Evolutionary conservation across 495 filamentous ascomycete genomes (phyloP).

Genomic region (Penicillium psychrofluorescens): DNA sequence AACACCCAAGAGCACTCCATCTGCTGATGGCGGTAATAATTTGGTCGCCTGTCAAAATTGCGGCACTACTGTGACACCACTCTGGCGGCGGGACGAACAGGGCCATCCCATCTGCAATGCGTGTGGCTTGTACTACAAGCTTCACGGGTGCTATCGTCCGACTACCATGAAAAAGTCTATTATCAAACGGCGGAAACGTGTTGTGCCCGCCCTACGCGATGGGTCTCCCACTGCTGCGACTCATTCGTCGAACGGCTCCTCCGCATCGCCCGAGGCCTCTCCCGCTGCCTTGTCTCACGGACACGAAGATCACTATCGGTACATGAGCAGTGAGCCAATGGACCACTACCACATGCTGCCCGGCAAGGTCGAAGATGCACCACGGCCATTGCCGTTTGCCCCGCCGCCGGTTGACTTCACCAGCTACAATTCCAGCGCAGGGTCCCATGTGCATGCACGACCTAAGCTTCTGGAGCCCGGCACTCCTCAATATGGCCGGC

Average conservation of each 20-base stretch:
- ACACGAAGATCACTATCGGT: constrained; percentile 51
- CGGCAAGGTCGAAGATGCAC: constrained; percentile 16
- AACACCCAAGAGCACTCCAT: constrained; percentile 11
- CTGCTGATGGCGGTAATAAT: constrained; percentile 54
- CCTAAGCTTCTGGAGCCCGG: constrained; percentile 27
- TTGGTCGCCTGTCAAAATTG: constrained; percentile 96
- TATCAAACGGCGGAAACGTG: constrained; percentile 93
- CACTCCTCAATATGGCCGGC: constrained; percentile 30
- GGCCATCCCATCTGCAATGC: constrained; percentile 99
- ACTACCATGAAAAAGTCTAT: constrained; percentile 95
- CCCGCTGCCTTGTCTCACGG: constrained; percentile 45
- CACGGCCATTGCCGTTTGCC: constrained; percentile 25
- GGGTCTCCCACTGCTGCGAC: constrained; percentile 35
- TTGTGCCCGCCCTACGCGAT: constrained; percentile 73
- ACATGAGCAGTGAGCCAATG: constrained; percentile 31
- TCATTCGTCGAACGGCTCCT: constrained; percentile 40
- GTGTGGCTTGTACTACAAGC: constrained; percentile 95
- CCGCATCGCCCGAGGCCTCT: constrained; percentile 36
- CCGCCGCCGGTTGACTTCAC: constrained; percentile 49
- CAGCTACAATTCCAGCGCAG: constrained; percentile 30
- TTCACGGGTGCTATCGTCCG: constrained; percentile 87
- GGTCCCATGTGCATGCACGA: constrained; percentile 33
- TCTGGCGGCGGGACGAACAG: constrained; percentile 91
- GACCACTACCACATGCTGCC: constrained; percentile 23
- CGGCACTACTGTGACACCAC: constrained; percentile 89